Percentiles rank a stretch among this genome's conserved stretches.
Conservation (phyloP, 1,284 basidiomycete species). For the Laetiporus sulphureus region DNA sequence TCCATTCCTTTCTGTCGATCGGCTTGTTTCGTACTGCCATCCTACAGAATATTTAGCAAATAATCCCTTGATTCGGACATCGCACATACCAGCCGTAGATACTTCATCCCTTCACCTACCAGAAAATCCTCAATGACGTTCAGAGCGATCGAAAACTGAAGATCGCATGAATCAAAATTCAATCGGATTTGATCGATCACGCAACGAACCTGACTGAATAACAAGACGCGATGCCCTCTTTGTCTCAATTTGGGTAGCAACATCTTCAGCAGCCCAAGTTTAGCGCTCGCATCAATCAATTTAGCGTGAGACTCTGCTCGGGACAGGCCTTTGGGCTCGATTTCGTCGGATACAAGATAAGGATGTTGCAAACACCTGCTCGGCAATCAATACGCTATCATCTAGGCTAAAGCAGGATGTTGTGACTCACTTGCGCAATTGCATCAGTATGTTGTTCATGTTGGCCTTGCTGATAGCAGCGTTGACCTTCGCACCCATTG, state of each 20-base stretch:
- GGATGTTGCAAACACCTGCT: conserved; percentile 82
- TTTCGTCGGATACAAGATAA: conserved; percentile 77
- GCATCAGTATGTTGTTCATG: conserved; percentile 82
- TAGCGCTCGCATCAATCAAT: conserved; percentile 81
- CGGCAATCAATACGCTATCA: conserved; percentile 8
- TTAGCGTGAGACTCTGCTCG: conserved; percentile 66
- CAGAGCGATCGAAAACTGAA: conserved; percentile 88
- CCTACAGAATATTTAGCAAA: conserved; percentile 44
- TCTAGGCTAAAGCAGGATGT: conserved; percentile 1
- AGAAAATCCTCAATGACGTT: conserved; percentile 93
- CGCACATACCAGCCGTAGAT: conserved; percentile 73
- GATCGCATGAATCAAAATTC: not conserved
- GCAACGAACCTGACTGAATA: conserved; percentile 88
- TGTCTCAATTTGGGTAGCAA: conserved; percentile 86
- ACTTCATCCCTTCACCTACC: conserved; percentile 83
- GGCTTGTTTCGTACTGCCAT: conserved; percentile 84
- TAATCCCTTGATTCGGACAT: too few species aligned
- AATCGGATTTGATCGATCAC: not conserved
- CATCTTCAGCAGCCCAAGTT: conserved; percentile 78
- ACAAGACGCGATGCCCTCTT: conserved; percentile 87
- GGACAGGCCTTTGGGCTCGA: conserved; percentile 70
- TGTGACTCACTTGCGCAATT: conserved; percentile 75
- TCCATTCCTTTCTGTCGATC: conserved; percentile 94
- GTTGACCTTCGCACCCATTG: conserved; percentile 28
- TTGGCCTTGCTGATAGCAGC: conserved; percentile 35